Evolutionary conservation across 495 filamentous ascomycete species (phyloP).

Genomic region (Lophiotrema nucula): DNA sequence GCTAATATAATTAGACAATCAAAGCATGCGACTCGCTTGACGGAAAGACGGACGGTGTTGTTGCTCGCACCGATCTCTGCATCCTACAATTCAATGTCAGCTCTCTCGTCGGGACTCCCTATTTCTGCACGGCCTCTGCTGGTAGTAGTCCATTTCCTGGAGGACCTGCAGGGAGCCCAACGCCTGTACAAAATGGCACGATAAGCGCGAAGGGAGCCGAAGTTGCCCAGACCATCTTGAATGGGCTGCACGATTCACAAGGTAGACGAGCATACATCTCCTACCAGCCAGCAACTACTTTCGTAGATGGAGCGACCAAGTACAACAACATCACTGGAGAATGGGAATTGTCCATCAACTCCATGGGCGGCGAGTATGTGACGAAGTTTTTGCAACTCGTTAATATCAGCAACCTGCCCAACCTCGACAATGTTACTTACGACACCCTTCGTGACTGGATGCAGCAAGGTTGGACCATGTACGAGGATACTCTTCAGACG

Average conservation of each 20-base stretch:
- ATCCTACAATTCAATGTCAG: constrained; percentile 48
- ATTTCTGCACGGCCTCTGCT: constrained; percentile 48
- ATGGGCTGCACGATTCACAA: constrained; percentile 48
- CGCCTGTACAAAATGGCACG: constrained; percentile 3
- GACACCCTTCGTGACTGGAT: constrained; percentile 54
- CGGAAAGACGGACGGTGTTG: constrained; percentile 53
- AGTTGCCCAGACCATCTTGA: constrained; percentile 44
- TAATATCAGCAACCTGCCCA: constrained; percentile 33
- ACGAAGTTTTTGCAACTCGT: constrained; percentile 42
- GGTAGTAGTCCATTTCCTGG: constrained; percentile 35
- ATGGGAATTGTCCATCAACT: constrained; percentile 43
- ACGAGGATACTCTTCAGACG: constrained; percentile 48
- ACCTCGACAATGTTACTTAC: constrained; percentile 48
- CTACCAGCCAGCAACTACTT: constrained; percentile 45
- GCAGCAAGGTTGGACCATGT: constrained; percentile 9
- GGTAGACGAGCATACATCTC: constrained; percentile 49
- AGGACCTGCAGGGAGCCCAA: background rate
- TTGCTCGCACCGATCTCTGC: constrained; percentile 54
- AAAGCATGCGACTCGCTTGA: constrained; percentile 54
- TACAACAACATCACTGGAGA: constrained; percentile 45
- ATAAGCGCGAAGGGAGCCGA: constrained; percentile 26
- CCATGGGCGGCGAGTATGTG: constrained; percentile 45
- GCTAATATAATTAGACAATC: no score
- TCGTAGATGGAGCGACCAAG: constrained; percentile 46
- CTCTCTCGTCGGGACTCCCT: constrained; percentile 48